Evolutionary conservation across 116 monocot species (phyloP), one percentile per base, ranked within the genome.

Genomic region (Papilionanthe hybrid): DNA sequence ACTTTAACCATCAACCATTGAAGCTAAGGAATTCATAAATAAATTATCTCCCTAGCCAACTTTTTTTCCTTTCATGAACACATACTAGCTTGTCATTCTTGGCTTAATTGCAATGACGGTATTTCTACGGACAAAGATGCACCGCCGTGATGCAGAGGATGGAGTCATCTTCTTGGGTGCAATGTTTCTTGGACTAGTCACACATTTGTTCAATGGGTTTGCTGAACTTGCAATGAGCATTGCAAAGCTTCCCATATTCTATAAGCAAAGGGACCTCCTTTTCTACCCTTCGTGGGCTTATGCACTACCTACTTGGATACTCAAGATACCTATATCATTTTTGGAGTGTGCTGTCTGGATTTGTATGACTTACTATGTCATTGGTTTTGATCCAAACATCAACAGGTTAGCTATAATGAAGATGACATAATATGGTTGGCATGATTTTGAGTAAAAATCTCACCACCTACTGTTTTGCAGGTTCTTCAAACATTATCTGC

Each of bases 251-350:
- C 95, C 95, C 15, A 83, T 92, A 19, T 95, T 92, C 80, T 92
- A 87, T 85, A 95, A 95, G 79, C 95, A 95, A 56, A 90, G 95
- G 44, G 95, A 95, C 53, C 82, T 95, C 30, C 85, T 86, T n/a
- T 95, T 95, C 80, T 95, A 84, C 75, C 92, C 92, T 48, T 84
- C 95, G 77, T 95, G 95, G 93, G 89, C 88, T 17, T 93, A 91
- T 72, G 89, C 95, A 12, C 11, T 95, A 20, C 95, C 95, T 15
- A 78, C 90, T n/a, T 95, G 91, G 86, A 58, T 95, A 1, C 86
- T 91, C 1, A 92, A 93, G 68, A 91, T 93, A 42, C 95, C 95
- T 1, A 82, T 95, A 69, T 77, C 91, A 20, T 78, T 89, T 76
- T 1, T 91, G 1, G 95, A 95, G 75, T 83, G 85, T 45, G 92